Conservation (phyloP, 768 basidiomycete genomes). For the Pulveroboletus ravenelii region DNA sequence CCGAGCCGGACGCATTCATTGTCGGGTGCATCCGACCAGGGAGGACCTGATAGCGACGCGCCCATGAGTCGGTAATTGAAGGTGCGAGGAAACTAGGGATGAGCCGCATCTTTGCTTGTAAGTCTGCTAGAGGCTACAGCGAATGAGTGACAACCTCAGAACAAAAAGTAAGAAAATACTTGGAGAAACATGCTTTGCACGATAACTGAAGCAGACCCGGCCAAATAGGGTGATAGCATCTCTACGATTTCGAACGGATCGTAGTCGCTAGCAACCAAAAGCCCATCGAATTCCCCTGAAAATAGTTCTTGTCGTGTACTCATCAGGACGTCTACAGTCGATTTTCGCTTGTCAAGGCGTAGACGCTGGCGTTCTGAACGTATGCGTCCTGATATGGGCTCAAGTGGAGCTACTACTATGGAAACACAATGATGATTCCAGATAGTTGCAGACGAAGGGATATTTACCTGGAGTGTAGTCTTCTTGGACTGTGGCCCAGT, state of each 20-base stretch:
- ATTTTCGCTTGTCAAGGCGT: constrained; percentile 74
- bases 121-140: constrained; percentile 64
- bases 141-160: constrained; percentile 5
- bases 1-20: constrained; percentile 87
- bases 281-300: constrained; percentile 84
- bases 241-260: constrained; percentile 80
- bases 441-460: neutral
- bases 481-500: constrained; percentile 88
- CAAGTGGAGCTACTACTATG: constrained; percentile 56
- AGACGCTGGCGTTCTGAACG: constrained; percentile 69
- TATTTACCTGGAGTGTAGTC: constrained; percentile 62
- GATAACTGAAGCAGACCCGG: constrained; percentile 82
- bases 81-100: constrained; percentile 69
- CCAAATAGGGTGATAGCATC: constrained; percentile 67
- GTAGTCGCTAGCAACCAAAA: constrained; percentile 80
- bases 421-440: constrained; percentile 2
- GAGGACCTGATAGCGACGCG: constrained; percentile 90
- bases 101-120: constrained; percentile 66
- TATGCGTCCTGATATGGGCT: constrained; percentile 52
- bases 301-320: constrained; percentile 77
- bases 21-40: constrained; percentile 94
- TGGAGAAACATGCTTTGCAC: constrained; percentile 81
- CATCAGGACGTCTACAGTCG: constrained; percentile 55
- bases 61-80: constrained; percentile 79
- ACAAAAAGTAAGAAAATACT: constrained; percentile 34